Conservation (phyloP, 2,329 filamentous ascomycete genomes). For the Colletotrichum simmondsii region DNA sequence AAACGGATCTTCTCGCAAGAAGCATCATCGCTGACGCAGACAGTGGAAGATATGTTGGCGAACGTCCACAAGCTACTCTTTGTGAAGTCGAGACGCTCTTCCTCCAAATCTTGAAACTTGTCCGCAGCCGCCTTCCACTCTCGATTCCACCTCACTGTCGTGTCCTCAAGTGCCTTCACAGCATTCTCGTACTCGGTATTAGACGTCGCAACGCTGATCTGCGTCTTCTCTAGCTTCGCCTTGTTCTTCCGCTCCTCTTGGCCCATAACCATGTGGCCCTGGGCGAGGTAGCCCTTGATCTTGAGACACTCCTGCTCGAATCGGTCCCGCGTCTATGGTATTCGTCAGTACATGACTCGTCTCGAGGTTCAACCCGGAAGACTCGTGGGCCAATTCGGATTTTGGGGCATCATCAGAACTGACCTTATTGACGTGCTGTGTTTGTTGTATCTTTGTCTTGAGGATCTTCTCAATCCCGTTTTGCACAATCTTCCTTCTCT, state of each 20-base stretch:
- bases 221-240: conserved; percentile 97
- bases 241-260: conserved; percentile 99
- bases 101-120: conserved; percentile 99
- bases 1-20: conserved; percentile 97
- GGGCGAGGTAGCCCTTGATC: conserved; percentile 97
- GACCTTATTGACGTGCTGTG: conserved; percentile 90
- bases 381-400: background rate
- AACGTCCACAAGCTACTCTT: conserved; percentile 99
- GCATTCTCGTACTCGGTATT: conserved; percentile 95
- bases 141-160: conserved; percentile 93
- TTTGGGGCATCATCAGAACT: conserved; percentile 36
- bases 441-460: conserved; percentile 94
- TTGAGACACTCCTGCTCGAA: conserved; percentile 98
- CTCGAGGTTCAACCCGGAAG: background rate
- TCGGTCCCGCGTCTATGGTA: conserved; percentile 79
- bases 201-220: conserved; percentile 90
- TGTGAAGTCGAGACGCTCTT: conserved; percentile 95
- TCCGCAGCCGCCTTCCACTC: conserved; percentile 98
- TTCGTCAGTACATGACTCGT: conserved; percentile 22
- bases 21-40: conserved; percentile 96
- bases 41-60: conserved; percentile 95
- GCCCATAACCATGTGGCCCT: conserved; percentile 99
- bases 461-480: conserved; percentile 92
- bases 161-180: conserved; percentile 93
- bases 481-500: conserved; percentile 95